phyloP scores from a whole-genome alignment of 2,329 filamentous ascomycete genomes.

The Xylariaceae sp. region DNA sequence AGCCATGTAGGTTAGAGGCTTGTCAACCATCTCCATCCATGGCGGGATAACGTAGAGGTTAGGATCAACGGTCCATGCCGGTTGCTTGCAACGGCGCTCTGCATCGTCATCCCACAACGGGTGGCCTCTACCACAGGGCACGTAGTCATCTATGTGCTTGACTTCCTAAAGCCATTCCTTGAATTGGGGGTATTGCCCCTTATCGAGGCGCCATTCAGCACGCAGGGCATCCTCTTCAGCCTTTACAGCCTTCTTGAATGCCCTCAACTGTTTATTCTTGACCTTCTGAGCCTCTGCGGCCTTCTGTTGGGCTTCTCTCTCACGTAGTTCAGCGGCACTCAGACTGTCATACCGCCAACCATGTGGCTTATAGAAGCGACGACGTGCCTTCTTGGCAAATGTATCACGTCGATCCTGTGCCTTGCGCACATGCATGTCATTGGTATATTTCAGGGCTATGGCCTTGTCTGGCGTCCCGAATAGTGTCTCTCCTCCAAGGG shows the following conservation, averaged over 20 bases:
- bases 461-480: not conserved
- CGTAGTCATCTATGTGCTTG: not conserved
- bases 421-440: not conserved
- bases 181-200: not conserved
- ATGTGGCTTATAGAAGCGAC: not conserved
- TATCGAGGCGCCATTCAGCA: not conserved
- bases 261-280: not conserved
- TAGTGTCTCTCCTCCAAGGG: not conserved
- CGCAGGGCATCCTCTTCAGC: not conserved
- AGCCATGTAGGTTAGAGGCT: too few species aligned
- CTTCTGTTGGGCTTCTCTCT: not conserved
- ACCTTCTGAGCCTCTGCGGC: not conserved
- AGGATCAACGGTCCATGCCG: too few species aligned
- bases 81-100: too few species aligned
- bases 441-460: not conserved
- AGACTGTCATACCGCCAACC: not conserved
- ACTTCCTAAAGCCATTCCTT: not conserved
- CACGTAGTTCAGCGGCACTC: not conserved
- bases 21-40: too few species aligned
- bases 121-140: not conserved
- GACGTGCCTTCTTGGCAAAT: not conserved
- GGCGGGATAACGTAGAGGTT: too few species aligned
- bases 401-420: not conserved
- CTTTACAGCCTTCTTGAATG: not conserved
- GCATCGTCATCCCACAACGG: not conserved